These are phyloP conservation scores for Candida takata DNA, from an alignment of 805 yeast genomes.

Conservation along the genomic window DNA sequence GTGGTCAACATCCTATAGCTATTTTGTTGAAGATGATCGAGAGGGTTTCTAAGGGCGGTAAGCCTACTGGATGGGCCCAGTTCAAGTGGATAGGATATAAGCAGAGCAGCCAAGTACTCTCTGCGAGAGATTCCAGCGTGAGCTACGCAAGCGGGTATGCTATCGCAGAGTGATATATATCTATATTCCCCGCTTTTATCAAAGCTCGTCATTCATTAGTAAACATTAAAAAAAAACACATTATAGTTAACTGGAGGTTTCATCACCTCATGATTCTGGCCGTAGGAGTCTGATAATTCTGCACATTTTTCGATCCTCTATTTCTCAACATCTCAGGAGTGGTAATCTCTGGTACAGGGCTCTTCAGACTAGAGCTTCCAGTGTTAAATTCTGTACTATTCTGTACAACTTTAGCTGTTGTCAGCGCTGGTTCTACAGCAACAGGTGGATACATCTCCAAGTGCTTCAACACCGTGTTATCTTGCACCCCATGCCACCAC, in stretches of 20 bases:
- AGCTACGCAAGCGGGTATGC: conserved; percentile 79
- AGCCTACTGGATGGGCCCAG: conserved; percentile 18
- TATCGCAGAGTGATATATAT: conserved; percentile 3
- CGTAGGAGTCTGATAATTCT: conserved; percentile 21
- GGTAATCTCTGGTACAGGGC: conserved; percentile 11
- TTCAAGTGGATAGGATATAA: conserved; percentile 74
- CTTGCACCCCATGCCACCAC: conserved; percentile 10
- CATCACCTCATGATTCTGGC: conserved; percentile 20
- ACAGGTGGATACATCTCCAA: conserved; percentile 5
- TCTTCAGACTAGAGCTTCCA: background rate
- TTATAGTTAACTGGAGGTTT: background rate
- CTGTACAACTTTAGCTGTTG: no score
- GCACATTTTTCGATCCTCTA: conserved; percentile 13
- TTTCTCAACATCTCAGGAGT: conserved; percentile 21
- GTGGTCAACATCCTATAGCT: conserved; percentile 83
- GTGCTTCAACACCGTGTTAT: conserved; percentile 12
- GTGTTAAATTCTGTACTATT: no score
- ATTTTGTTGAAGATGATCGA: conserved; percentile 54
- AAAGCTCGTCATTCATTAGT: background rate
- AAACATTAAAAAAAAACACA: background rate
- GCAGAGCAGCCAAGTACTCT: conserved; percentile 56
- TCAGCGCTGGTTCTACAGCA: background rate
- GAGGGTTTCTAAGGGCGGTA: conserved; percentile 15
- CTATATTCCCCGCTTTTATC: no score
- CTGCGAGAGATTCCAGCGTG: conserved; percentile 66